phyloP scores from a whole-genome alignment of 2,329 filamentous ascomycete species.

The Aspergillus uvarum region DNA sequence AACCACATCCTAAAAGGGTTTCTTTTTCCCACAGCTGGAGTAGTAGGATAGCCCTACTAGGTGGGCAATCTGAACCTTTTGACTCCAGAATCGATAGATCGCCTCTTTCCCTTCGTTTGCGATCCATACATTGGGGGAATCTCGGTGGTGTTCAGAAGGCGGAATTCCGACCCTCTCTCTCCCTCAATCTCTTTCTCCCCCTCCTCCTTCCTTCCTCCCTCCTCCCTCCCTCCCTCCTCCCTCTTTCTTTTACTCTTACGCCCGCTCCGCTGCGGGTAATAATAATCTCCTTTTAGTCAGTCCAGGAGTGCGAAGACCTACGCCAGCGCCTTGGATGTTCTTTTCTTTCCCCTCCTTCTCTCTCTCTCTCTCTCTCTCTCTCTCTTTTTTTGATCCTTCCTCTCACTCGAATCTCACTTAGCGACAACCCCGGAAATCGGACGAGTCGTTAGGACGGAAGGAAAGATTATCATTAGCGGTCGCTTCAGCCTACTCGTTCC shows the following conservation, averaged over 20 bases:
- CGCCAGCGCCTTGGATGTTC: conserved; percentile 4
- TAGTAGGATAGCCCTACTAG: conserved; percentile 11
- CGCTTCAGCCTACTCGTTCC: neutral
- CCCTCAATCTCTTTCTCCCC: neutral
- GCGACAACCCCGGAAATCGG: conserved; percentile 19
- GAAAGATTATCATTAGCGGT: neutral
- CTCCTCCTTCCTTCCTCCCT: neutral
- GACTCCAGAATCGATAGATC: neutral
- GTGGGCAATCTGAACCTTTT: conserved; percentile 7
- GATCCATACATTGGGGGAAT: neutral
- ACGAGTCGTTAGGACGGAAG: conserved; percentile 3
- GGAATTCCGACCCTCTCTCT: neutral
- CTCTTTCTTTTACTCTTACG: conserved; percentile 18
- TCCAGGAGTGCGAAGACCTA: conserved; percentile 18
- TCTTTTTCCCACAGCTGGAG: neutral
- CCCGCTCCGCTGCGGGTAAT: conserved; percentile 24
- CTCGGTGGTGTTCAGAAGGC: neutral
- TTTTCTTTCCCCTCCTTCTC: neutral
- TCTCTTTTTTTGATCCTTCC: neutral
- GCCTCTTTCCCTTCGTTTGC: neutral
- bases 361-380: neutral
- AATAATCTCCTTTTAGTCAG: conserved; percentile 12
- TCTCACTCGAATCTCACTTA: conserved; percentile 18
- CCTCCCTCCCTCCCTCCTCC: neutral
- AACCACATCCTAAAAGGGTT: neutral